These are phyloP conservation scores for Ophiostoma novo-ulmi DNA, from an alignment of 2,329 filamentous ascomycete genomes.

Conservation along the genomic window DNA sequence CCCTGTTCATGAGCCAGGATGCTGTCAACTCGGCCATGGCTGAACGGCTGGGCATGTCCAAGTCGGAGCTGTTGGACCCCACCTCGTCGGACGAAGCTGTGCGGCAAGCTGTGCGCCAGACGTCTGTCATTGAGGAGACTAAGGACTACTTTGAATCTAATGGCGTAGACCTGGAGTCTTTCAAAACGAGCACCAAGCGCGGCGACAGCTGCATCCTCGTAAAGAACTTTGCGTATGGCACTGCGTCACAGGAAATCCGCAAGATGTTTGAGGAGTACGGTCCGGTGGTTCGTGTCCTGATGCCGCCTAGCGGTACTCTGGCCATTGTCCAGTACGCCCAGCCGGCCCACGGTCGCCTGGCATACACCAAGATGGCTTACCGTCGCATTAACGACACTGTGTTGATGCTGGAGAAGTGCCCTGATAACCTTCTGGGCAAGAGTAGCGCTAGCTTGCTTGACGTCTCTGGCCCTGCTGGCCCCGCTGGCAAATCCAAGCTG, in stretches of 20 bases:
- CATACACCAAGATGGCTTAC: conserved; percentile 82
- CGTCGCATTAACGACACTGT: conserved; percentile 86
- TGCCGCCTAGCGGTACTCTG: conserved; percentile 89
- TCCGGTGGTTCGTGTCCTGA: conserved; percentile 71
- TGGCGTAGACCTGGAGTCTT: conserved; percentile 86
- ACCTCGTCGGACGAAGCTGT: conserved; percentile 90
- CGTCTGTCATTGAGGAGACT: conserved; percentile 83
- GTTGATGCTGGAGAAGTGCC: conserved; percentile 89
- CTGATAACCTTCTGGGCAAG: conserved; percentile 66
- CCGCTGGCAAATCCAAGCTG: conserved; percentile 23
- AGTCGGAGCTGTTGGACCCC: conserved; percentile 89
- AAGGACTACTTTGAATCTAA: conserved; percentile 85
- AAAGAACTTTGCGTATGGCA: conserved; percentile 89
- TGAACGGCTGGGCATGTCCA: conserved; percentile 78
- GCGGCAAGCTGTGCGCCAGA: conserved; percentile 95
- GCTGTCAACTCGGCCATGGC: conserved; percentile 89
- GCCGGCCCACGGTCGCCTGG: conserved; percentile 71
- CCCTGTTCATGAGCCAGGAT: conserved; percentile 98
- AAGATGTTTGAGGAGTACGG: conserved; percentile 83
- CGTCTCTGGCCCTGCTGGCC: not conserved
- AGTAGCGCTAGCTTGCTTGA: conserved; percentile 19
- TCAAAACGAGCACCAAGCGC: conserved; percentile 69
- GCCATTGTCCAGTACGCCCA: conserved; percentile 87
- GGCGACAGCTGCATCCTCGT: conserved; percentile 85
- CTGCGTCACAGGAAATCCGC: conserved; percentile 70